Percentiles rank a stretch among this genome's conserved stretches.
These are phyloP conservation scores for Linnemannia zychae DNA, from an alignment of 192 early-diverging fungal genomes.

Conservation along the genomic window DNA sequence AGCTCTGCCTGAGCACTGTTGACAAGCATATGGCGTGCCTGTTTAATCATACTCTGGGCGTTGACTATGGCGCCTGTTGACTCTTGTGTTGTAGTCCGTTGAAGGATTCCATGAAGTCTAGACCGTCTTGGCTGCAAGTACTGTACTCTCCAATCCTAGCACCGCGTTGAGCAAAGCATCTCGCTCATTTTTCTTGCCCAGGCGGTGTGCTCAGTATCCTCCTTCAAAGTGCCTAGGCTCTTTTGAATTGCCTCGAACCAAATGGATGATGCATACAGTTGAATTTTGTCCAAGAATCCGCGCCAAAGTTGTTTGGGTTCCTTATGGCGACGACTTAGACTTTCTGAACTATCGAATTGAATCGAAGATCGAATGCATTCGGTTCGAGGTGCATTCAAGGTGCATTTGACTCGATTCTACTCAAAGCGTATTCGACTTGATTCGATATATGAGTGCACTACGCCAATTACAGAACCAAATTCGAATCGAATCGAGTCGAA, in stretches of 20 bases:
- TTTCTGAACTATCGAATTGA: too few species aligned
- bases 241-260: constrained; percentile 12
- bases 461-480: too few species aligned
- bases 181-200: constrained; percentile 24
- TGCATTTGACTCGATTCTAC: too few species aligned
- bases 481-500: too few species aligned
- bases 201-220: constrained; percentile 12
- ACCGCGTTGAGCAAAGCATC: constrained; percentile 15
- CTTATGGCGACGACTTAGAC: too few species aligned
- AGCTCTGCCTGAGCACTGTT: not conserved
- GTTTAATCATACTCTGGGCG: constrained; percentile 15
- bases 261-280: constrained; percentile 8
- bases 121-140: constrained; percentile 24
- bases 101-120: constrained; percentile 14
- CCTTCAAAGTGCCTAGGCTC: constrained; percentile 4
- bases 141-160: constrained; percentile 19
- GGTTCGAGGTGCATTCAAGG: too few species aligned
- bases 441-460: too few species aligned
- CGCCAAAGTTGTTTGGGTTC: constrained; percentile 28
- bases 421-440: too few species aligned
- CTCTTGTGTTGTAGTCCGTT: constrained; percentile 16
- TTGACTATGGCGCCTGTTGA: constrained; percentile 4
- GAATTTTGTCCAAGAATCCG: constrained; percentile 28
- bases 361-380: too few species aligned
- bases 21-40: constrained; percentile 18